These are phyloP conservation scores for Trypanosoma lewisi DNA, from an alignment of 208 protist genomes.

Conservation along the genomic window DNA sequence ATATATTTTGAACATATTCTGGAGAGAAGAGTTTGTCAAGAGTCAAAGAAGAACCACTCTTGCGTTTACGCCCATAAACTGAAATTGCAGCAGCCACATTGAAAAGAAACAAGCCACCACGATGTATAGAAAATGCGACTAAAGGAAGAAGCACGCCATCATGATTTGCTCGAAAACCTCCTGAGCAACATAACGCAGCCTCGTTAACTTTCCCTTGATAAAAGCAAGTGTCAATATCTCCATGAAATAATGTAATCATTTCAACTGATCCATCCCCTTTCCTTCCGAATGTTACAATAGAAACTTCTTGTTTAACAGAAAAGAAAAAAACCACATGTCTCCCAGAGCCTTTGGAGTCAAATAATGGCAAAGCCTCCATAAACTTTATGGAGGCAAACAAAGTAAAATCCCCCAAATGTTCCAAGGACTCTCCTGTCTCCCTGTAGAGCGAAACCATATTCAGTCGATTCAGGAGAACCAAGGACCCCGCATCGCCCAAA, in stretches of 20 bases:
- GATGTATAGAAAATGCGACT: conserved; percentile 60
- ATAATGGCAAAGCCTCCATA: conserved; percentile 50
- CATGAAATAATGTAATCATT: conserved; percentile 63
- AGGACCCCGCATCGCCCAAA: conserved; percentile 19
- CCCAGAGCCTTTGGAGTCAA: conserved; percentile 24
- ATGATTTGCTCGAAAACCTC: conserved; percentile 9
- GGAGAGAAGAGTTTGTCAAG: conserved; percentile 17
- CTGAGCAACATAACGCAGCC: conserved; percentile 48
- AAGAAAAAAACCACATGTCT: conserved; percentile 78
- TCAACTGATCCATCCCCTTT: conserved; percentile 14
- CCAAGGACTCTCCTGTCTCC: conserved; percentile 12
- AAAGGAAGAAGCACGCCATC: conserved; percentile 36
- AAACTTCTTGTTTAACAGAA: conserved; percentile 73
- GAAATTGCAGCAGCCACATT: conserved; percentile 61
- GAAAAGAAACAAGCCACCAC: conserved; percentile 60
- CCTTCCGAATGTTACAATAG: conserved; percentile 44
- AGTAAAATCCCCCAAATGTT: conserved; percentile 52
- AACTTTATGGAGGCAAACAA: conserved; percentile 72
- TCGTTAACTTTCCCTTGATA: conserved; percentile 64
- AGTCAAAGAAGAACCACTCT: conserved; percentile 3
- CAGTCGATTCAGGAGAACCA: conserved; percentile 53
- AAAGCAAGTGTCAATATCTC: conserved; percentile 44
- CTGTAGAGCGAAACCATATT: conserved; percentile 54
- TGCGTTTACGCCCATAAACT: conserved; percentile 6
- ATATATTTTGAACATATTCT: conserved; percentile 20